Percentiles rank a stretch among this genome's conserved stretches.
Conservation (phyloP, 257 asterid genomes). For the Rauvolfia tetraphylla region DNA sequence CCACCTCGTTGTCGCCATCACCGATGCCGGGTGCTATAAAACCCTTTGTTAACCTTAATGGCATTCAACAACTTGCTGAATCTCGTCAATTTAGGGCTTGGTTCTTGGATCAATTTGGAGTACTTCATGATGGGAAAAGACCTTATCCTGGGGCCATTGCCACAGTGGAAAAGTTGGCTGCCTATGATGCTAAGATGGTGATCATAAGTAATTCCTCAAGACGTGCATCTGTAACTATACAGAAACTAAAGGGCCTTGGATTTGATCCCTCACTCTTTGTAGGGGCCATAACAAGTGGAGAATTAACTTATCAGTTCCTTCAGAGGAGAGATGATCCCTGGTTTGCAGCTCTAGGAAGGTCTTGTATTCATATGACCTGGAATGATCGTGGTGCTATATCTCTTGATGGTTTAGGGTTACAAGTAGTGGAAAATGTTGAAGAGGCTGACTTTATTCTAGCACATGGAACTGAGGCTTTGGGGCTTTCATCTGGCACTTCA, state of each 20-base stretch:
- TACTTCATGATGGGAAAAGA: slow-evolving; percentile 88
- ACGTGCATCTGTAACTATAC: slow-evolving; percentile 81
- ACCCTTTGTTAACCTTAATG: slow-evolving; percentile 46
- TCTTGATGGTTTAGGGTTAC: slow-evolving; percentile 91
- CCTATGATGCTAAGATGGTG: slow-evolving; percentile 79
- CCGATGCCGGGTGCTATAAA: slow-evolving; percentile 18
- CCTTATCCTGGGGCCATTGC: slow-evolving; percentile 93
- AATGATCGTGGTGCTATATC: slow-evolving; percentile 90
- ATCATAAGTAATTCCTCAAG: slow-evolving; percentile 92
- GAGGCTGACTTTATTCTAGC: slow-evolving; percentile 86
- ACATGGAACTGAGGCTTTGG: slow-evolving; percentile 97
- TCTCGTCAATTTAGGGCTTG: slow-evolving; percentile 77
- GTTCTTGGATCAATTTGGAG: slow-evolving; percentile 97
- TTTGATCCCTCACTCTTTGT: slow-evolving; percentile 74
- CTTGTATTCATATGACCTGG: slow-evolving; percentile 97
- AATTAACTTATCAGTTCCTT: slow-evolving; percentile 80
- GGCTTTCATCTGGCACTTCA: slow-evolving; percentile 73
- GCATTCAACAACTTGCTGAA: slow-evolving; percentile 65
- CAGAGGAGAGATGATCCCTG: slow-evolving; percentile 85
- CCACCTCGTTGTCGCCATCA: slow-evolving; percentile 1
- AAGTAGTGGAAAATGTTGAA: slow-evolving; percentile 66
- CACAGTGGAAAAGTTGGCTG: slow-evolving; percentile 82
- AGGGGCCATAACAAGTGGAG: slow-evolving; percentile 97
- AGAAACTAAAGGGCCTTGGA: slow-evolving; percentile 75
- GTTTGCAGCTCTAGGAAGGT: slow-evolving; percentile 77